Evolutionary conservation across 306 rosid species (phyloP).

Genomic region (Acacia confusa): DNA sequence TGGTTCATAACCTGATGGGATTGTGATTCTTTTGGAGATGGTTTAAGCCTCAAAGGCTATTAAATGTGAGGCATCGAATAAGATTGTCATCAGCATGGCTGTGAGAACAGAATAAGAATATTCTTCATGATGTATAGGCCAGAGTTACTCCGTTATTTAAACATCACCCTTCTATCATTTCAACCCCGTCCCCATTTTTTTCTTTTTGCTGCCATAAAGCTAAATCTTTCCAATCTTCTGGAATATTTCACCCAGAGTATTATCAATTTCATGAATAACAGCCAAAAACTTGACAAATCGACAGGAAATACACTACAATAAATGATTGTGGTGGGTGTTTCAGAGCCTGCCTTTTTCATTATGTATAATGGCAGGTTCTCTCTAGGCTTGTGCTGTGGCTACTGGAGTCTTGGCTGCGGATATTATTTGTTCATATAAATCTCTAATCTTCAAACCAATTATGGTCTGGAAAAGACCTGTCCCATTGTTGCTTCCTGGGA

Average conservation of each 20-base stretch:
- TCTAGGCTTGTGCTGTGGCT: constrained; percentile 62
- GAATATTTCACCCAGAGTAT: constrained; percentile 44
- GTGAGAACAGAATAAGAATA: background rate
- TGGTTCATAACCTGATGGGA: background rate
- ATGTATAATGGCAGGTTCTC: constrained; percentile 23
- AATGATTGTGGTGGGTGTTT: constrained; percentile 13
- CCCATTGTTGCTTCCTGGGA: constrained; percentile 98
- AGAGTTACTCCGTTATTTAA: background rate
- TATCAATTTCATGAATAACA: constrained; percentile 37
- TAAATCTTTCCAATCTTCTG: constrained; percentile 20
- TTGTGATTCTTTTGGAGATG: background rate
- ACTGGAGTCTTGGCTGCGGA: constrained; percentile 59
- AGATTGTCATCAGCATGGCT: background rate
- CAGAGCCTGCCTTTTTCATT: constrained; percentile 31
- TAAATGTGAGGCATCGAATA: background rate
- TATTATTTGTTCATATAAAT: constrained; percentile 73
- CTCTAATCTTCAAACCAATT: constrained; percentile 90
- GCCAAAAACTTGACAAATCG: constrained; percentile 38
- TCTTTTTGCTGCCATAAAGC: background rate
- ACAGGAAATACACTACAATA: constrained; percentile 29
- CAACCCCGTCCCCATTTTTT: background rate
- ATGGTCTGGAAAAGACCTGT: constrained; percentile 98
- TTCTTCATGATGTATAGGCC: background rate
- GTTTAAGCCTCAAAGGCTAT: background rate
- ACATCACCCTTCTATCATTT: background rate